Conservation (phyloP, 2,329 filamentous ascomycete species). For the Neobulgaria alba region DNA sequence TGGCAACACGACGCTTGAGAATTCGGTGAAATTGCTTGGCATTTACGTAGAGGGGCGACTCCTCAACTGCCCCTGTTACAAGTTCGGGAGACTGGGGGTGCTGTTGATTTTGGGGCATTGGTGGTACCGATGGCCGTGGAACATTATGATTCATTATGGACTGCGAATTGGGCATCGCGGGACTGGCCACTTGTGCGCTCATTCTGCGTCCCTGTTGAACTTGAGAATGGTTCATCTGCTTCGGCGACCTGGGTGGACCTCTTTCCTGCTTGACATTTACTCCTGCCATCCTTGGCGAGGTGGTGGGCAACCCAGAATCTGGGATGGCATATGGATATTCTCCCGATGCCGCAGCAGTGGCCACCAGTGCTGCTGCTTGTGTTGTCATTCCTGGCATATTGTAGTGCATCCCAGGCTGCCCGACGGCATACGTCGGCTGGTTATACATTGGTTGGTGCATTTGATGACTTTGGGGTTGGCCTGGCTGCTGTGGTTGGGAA, state of each 20-base stretch:
- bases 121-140: conserved; percentile 44
- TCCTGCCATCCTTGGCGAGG: conserved; percentile 67
- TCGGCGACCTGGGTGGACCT: conserved; percentile 66
- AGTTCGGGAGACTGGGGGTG: conserved; percentile 74
- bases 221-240: conserved; percentile 43
- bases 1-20: conserved; percentile 82
- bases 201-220: conserved; percentile 55
- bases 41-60: conserved; percentile 94
- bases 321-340: conserved; percentile 59
- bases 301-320: conserved; percentile 54
- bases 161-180: conserved; percentile 63
- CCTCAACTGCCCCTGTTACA: conserved; percentile 63
- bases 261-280: conserved; percentile 58
- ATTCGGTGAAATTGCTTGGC: conserved; percentile 99
- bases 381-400: conserved; percentile 60
- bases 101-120: conserved; percentile 53
- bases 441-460: conserved; percentile 64
- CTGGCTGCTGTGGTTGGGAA: conserved; percentile 65
- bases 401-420: conserved; percentile 71
- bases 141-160: conserved; percentile 65
- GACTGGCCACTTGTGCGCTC: conserved; percentile 63
- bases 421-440: conserved; percentile 65
- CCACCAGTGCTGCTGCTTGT: conserved; percentile 85
- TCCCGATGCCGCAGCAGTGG: conserved; percentile 83
- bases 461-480: conserved; percentile 49